Conservation (phyloP, 371 early-diverging fungal genomes). For the Fennellomyces sp. region DNA sequence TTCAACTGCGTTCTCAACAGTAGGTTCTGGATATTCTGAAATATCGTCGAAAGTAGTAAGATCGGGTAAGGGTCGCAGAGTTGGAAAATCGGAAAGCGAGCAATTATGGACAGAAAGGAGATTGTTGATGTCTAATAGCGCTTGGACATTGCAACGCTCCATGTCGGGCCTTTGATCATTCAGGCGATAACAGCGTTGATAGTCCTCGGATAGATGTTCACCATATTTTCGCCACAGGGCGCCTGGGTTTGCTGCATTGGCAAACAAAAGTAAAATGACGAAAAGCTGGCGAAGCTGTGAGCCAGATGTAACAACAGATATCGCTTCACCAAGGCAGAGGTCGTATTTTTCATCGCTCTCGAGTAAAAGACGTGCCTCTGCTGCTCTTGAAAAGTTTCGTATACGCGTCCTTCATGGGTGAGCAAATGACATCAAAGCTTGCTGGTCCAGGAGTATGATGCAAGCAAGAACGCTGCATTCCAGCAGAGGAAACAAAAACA, state of each 20-base stretch:
- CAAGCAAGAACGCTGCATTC: background rate
- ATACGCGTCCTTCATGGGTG: background rate
- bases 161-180: background rate
- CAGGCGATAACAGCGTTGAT: background rate
- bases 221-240: slow-evolving; percentile 1
- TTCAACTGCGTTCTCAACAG: too few species aligned
- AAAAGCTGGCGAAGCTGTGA: background rate
- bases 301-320: background rate
- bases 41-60: background rate
- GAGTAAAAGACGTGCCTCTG: background rate
- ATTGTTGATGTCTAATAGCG: background rate
- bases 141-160: slow-evolving; percentile 1
- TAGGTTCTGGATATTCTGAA: too few species aligned
- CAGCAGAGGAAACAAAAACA: background rate
- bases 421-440: slow-evolving; percentile 1
- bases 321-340: slow-evolving; percentile 3
- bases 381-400: background rate
- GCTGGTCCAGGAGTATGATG: slow-evolving; percentile 5
- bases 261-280: slow-evolving; percentile 5
- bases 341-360: slow-evolving; percentile 6
- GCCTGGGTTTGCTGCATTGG: slow-evolving; percentile 5
- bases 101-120: background rate
- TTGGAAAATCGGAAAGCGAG: background rate
- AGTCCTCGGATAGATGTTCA: background rate
- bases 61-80: background rate